Conservation (phyloP, 352 stramenopile species). For the Phytophthora ramorum region DNA sequence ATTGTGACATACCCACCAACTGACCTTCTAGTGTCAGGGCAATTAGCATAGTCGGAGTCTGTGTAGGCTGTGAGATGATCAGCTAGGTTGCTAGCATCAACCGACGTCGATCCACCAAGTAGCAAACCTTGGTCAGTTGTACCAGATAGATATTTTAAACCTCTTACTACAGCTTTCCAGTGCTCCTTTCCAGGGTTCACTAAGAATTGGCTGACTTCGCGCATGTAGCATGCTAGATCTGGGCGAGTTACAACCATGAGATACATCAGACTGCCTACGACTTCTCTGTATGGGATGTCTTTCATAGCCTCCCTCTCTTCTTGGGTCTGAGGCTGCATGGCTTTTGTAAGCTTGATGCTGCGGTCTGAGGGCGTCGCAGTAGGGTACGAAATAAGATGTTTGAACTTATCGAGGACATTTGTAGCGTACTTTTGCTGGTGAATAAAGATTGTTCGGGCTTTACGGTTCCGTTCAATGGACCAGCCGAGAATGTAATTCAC, state of each 20-base stretch:
- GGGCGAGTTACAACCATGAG: constrained; percentile 16
- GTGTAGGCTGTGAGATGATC: too few relatives aligned
- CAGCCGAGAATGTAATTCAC: constrained; percentile 16
- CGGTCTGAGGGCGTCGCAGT: neutral
- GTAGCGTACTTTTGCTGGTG: constrained; percentile 30
- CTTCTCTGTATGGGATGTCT: constrained; percentile 12
- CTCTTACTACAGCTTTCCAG: constrained; percentile 18
- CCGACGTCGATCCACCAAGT: too few relatives aligned
- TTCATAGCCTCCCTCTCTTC: constrained; percentile 7
- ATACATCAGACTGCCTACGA: constrained; percentile 16
- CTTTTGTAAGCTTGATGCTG: constrained; percentile 3
- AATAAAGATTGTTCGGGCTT: constrained; percentile 13
- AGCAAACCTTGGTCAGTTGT: too few relatives aligned
- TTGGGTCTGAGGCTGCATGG: neutral
- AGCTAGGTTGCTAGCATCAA: too few relatives aligned
- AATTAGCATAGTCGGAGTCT: too few relatives aligned
- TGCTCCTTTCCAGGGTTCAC: constrained; percentile 18
- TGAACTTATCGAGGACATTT: constrained; percentile 26
- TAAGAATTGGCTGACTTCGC: constrained; percentile 25
- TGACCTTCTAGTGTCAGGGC: too few relatives aligned
- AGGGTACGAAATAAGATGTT: neutral
- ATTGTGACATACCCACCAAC: too few relatives aligned
- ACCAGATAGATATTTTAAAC: constrained; percentile 11
- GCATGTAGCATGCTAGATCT: constrained; percentile 20
- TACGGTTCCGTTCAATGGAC: constrained; percentile 16